Base-by-base conservation (phyloP, 179 eudicot species). In the Spergularia azorica region DNA sequence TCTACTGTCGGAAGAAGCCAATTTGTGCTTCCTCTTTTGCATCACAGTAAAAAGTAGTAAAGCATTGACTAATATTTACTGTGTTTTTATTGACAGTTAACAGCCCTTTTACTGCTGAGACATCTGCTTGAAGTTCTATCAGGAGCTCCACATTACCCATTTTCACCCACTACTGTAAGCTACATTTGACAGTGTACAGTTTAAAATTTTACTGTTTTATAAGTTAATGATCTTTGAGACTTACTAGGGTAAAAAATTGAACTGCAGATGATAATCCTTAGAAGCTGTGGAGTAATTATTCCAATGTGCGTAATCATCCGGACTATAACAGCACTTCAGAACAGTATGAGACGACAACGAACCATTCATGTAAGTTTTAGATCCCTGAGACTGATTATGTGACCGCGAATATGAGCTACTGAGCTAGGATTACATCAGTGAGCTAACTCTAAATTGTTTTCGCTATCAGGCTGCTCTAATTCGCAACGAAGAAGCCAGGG, bases 261-360 rank as follows among this genome's bases (percentile, higher is more conserved):
- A 13, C 12, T 73, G 81, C 90, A 95, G 99, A 72, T 95, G 81
- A 75, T 95, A 70, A 56, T 88, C 57, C 72, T 86, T 21, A 85
- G 87, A 79, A 77, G 88, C 9, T 84, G 89, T 76, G 99, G 98
- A 81, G 87, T 93, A 52, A 72, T 91, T 10, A 66, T 95, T 41
- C 99, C 99, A 0, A 91, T 95, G 95, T 93, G 81, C 84, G 63
- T 91, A 67, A 81, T 93, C 43, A 83, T 89, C 73, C 83, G 87
- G 61, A 81, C 87, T 2, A 82, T 89, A 80, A 67, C 84, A 26
- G 87, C 89, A 63, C 70, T 95, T 71, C 92, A 88, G 63, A 79
- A 67, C 50, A 91, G 82, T 62, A 77, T 90, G 78, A 85, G 66
- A 76, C 87, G 76, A 75, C 83, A 85, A 77, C 90, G 67, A 9